phyloP scores from a whole-genome alignment of 495 filamentous ascomycete genomes.

The Penicillium cinerascens region DNA sequence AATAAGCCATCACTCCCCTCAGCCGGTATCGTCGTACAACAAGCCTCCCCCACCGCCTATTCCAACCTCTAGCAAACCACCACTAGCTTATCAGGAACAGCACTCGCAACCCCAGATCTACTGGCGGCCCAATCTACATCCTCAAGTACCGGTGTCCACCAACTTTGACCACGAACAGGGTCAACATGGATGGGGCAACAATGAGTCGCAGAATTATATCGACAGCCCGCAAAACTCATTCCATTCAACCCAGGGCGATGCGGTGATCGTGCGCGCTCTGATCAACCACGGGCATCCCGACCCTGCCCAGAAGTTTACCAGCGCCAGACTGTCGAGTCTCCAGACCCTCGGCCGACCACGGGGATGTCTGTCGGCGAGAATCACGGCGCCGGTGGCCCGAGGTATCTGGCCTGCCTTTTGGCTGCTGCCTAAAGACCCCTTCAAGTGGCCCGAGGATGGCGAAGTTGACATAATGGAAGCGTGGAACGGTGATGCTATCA shows the following conservation, averaged over 20 bases:
- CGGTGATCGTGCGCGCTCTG: slow-evolving; percentile 26
- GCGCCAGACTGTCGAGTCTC: slow-evolving; percentile 24
- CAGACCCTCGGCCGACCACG: slow-evolving; percentile 25
- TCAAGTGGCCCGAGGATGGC: slow-evolving; percentile 31
- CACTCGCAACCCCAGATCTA: slow-evolving; percentile 27
- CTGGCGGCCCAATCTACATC: slow-evolving; percentile 26
- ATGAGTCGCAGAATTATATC: slow-evolving; percentile 28
- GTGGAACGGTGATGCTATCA: slow-evolving; percentile 29
- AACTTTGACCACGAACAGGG: slow-evolving; percentile 25
- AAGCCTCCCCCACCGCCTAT: slow-evolving; percentile 23
- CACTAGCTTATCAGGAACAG: slow-evolving; percentile 20
- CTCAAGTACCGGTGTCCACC: slow-evolving; percentile 22
- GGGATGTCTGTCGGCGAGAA: slow-evolving; percentile 28
- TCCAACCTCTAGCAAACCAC: slow-evolving; percentile 26
- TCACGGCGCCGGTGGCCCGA: slow-evolving; percentile 23
- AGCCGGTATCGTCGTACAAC: slow-evolving; percentile 16
- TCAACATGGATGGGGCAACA: slow-evolving; percentile 29
- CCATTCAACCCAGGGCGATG: slow-evolving; percentile 28
- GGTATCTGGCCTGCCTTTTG: slow-evolving; percentile 33
- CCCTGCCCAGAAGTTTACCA: slow-evolving; percentile 25
- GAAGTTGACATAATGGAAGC: slow-evolving; percentile 29
- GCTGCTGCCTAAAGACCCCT: slow-evolving; percentile 33
- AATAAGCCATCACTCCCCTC: slow-evolving; percentile 12
- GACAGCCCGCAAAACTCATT: slow-evolving; percentile 28
- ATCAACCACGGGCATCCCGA: slow-evolving; percentile 26